Evolutionary conservation across 139 green algal species (phyloP), one percentile per base, ranked within the genome.

Genomic region (Chlorella vulgaris): DNA sequence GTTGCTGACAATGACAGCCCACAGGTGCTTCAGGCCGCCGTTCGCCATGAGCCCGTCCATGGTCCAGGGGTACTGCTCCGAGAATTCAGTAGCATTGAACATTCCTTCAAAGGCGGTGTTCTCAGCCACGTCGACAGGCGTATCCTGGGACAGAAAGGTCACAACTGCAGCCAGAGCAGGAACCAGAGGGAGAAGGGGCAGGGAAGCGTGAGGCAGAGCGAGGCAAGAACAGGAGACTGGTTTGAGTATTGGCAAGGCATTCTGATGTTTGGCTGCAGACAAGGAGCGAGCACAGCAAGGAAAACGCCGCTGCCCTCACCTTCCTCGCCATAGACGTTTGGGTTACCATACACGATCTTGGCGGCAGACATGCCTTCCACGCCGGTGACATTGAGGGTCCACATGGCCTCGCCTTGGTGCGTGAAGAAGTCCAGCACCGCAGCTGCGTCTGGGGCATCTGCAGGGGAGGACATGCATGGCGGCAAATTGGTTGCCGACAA

Each of bases 331-430:
- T 33, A 22, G 7, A 79, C 31, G 0, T 79, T 28, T 3, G 73
- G 73, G 53, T 69, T 68, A 26, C 73, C 73, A 40, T 29, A 79
- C 51, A 79, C 53, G 21, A 79, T 35, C 51, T 53, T 67, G 35
- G 58, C 73, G 4, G 73, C 35, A 0, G 35, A 15, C 24, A 42
- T 38, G 36, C 62, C 39, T 7, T 15, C 73, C 31, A 67, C 53
- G 26, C 38, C 53, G 0, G 73, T 79, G 29, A 79, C 33, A 7
- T 79, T 79, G 3, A 79, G 53, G 10, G 40, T 76, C 69, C 69
- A 73, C 7, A 53, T 35, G 8, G 35, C 42, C 69, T 63, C 13
- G 43, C 33, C 43, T 4, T 62, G 3, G 42, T 76, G 69, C 7
- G 69, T 76, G 43, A 33, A 63, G 10, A 61, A 76, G 8, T 76